Conservation (phyloP, 2,329 filamentous ascomycete species). For the Thermothelomyces thermophilus region DNA sequence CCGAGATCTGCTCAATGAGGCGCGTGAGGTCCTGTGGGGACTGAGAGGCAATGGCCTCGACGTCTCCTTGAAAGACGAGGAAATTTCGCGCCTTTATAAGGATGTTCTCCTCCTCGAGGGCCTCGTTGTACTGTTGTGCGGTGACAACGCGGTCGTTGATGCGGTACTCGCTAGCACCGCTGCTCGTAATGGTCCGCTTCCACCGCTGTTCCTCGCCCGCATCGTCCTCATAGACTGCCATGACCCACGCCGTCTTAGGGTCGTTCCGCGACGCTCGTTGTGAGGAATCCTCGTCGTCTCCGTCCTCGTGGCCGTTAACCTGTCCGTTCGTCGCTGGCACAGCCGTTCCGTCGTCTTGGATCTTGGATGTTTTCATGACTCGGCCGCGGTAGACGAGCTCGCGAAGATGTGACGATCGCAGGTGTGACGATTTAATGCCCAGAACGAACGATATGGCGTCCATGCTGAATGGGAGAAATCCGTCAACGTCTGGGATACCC, state of each 20-base stretch:
- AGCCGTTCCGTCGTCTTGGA: conserved; percentile 84
- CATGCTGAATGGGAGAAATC: conserved; percentile 58
- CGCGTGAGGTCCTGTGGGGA: conserved; percentile 89
- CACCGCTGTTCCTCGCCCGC: conserved; percentile 90
- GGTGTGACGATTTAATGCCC: conserved; percentile 96
- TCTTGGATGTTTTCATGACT: conserved; percentile 84
- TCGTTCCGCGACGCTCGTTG: conserved; percentile 67
- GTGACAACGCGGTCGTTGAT: conserved; percentile 90
- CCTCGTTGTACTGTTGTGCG: conserved; percentile 87
- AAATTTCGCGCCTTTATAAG: conserved; percentile 98
- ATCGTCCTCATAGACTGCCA: conserved; percentile 98
- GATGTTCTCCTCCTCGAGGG: conserved; percentile 89
- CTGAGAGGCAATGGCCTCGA: conserved; percentile 93
- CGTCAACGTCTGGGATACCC: conserved; percentile 17
- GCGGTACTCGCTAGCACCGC: conserved; percentile 87
- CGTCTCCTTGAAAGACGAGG: conserved; percentile 95
- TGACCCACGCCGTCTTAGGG: conserved; percentile 94
- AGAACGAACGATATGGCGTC: conserved; percentile 98
- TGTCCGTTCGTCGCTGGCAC: conserved; percentile 53
- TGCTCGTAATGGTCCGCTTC: conserved; percentile 88
- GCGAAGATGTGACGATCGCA: conserved; percentile 87
- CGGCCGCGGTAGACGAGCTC: conserved; percentile 95
- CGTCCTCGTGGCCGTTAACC: conserved; percentile 54
- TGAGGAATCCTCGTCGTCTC: conserved; percentile 46
- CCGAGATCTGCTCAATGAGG: conserved; percentile 95